Base-by-base conservation (phyloP, 306 rosid species). In the Erythrophleum fordii region DNA sequence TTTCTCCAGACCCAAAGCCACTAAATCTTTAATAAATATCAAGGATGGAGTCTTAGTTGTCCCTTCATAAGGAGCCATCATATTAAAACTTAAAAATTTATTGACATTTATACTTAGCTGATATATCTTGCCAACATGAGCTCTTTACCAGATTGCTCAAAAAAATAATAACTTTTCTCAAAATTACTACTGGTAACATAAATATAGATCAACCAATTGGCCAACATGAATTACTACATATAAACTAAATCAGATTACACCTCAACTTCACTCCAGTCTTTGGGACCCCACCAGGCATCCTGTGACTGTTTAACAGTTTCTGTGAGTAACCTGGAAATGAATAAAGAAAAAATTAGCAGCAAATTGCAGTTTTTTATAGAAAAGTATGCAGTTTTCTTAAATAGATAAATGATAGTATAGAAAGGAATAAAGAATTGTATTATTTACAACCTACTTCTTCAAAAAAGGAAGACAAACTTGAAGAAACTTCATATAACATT, bases 221-320 rank as follows among this genome's bases (percentile, higher is more conserved):
- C 49, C 70, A 56, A 73, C 75, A 68, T 49, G 23, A 28, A 77
- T n/a, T 5, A 62, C 31, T n/a, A 17, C 31, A 42, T n/a, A 67
- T 41, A 48, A 52, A 49, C 26, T 35, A 39, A 77, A 42, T 11
- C 23, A 75, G 46, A 37, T 18, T 64, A 56, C 60, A 89, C 99
- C 99, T 93, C 99, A 46, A 95, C 88, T 89, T 95, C 94, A 83
- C 76, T 93, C 98, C 99, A 95, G 70, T 90, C 91, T 37, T 64
- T 31, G 22, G 86, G 86, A 79, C 85, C 89, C 87, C 92, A 90
- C 98, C 93, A 91, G 1, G 74, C 82, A 70, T 82, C 90, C 73
- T 90, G 99, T 37, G 99, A 89, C 80, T 88, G 98, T 80, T 65
- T 93, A 52, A 84, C 96, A 56, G 97, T 89, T 66, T 93, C 97